A percentile compares a stretch with the other conserved stretches of the same genome.
Evolutionary conservation across 805 yeast genomes (phyloP).

Genomic region (Cyberlindnera veronae): DNA sequence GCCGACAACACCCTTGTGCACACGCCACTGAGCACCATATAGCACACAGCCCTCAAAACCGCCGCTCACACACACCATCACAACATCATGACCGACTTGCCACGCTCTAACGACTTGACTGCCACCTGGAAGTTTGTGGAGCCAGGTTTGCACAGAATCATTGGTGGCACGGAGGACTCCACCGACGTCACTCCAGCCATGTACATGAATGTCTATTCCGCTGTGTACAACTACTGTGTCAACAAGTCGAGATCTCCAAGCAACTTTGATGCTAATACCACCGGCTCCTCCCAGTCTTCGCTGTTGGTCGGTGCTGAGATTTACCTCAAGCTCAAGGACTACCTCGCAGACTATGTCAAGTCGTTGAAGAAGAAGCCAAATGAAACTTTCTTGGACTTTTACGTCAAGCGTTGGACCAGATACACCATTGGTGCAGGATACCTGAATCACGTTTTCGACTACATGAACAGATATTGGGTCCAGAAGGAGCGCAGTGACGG

Average conservation of each 20-base stretch:
- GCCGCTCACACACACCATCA: too few relatives aligned
- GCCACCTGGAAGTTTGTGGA: slow-evolving; percentile 78
- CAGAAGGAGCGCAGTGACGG: slow-evolving; percentile 94
- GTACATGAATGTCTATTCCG: slow-evolving; percentile 90
- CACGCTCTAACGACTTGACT: slow-evolving; percentile 56
- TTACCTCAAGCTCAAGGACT: slow-evolving; percentile 65
- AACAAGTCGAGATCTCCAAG: slow-evolving; percentile 60
- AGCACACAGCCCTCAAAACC: too few relatives aligned
- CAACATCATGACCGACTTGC: slow-evolving; percentile 34
- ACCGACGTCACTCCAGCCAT: slow-evolving; percentile 58
- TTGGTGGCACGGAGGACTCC: slow-evolving; percentile 58
- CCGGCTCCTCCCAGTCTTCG: slow-evolving; percentile 36
- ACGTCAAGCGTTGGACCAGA: slow-evolving; percentile 85
- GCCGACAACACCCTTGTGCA: too few relatives aligned
- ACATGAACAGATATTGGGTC: slow-evolving; percentile 97
- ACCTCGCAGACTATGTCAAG: slow-evolving; percentile 57
- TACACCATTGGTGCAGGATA: slow-evolving; percentile 89
- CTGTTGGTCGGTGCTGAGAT: slow-evolving; percentile 85
- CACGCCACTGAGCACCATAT: too few relatives aligned
- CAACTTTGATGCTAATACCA: slow-evolving; percentile 24
- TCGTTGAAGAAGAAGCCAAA: slow-evolving; percentile 46
- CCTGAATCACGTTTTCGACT: slow-evolving; percentile 89
- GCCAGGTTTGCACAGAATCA: slow-evolving; percentile 67
- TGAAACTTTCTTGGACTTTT: slow-evolving; percentile 75
- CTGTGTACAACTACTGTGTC: slow-evolving; percentile 90